Evolutionary conservation across 2,329 filamentous ascomycete species (phyloP), one percentile per base, ranked within the genome.

Genomic region (Alternaria sp.): DNA sequence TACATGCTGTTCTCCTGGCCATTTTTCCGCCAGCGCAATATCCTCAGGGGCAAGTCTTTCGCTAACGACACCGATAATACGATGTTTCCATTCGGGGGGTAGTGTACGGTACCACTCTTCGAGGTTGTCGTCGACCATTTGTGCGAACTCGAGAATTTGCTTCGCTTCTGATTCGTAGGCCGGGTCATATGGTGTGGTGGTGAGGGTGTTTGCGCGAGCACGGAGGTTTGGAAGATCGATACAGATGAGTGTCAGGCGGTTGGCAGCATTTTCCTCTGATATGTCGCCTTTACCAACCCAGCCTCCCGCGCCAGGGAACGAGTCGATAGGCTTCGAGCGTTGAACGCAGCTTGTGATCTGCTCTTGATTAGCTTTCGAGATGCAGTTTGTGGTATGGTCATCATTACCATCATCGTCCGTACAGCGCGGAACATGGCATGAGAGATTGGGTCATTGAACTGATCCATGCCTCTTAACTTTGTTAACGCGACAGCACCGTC

Each of bases 311-410:
- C 74, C 72, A 10, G 78, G 79, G 49, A 81, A 81, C 0, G 74
- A 63, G 11, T 79, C 78, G 12, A 81, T 65, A 6, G 78, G 77
- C 54, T 76, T 78, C 5, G 74, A 78, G 27, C 76, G 73, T 63
- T 80, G 78, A 9, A 81, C 77, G 27, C 76, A 78, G 51, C 73
- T 77, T 48, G 78, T 80, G 32, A 81, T 77, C 78, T 80, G 38
- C 3, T 12, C 1, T 46, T 27, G 3, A 67, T 51, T 65, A 56
- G 34, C 41, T 14, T 32, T 16, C 44, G 10, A 20, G 9, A 34
- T n/a, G 7, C 12, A n/a, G 10, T 16, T 12, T 18, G 16, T 14
- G 18, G 20, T 7, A 16, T 28, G 22, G 10, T 18, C n/a, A 4
- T 38, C 9, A 22, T 54, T 68, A 79, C 78, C 79, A 81, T 81